phyloP scores from a whole-genome alignment of 768 basidiomycete genomes.

The Podaxis sp. region DNA sequence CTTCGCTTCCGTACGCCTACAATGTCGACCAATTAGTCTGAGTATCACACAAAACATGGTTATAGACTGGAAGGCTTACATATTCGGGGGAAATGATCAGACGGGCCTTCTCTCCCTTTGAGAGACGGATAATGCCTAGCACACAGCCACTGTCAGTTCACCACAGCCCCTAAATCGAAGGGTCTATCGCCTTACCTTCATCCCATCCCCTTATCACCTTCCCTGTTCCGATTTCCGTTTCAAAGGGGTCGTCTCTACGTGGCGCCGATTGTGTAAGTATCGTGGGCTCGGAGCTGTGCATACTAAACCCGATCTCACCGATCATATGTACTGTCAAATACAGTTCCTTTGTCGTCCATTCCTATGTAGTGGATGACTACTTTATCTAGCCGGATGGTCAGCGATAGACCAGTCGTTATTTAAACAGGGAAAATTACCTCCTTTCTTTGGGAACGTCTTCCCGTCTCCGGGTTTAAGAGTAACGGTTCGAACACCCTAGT shows the following conservation, averaged over 20 bases:
- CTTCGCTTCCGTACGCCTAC: slow-evolving; percentile 74
- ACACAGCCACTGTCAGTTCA: slow-evolving; percentile 10
- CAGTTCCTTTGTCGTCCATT: slow-evolving; percentile 56
- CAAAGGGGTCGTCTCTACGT: slow-evolving; percentile 57
- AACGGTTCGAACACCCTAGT: slow-evolving; percentile 71
- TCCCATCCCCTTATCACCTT: slow-evolving; percentile 92
- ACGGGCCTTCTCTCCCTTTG: slow-evolving; percentile 70
- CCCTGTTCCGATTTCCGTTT: slow-evolving; percentile 72
- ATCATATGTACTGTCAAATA: slow-evolving; percentile 77
- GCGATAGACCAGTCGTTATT: background rate
- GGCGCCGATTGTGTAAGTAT: background rate
- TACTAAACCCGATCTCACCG: slow-evolving; percentile 46
- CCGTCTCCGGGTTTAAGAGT: slow-evolving; percentile 58
- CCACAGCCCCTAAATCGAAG: background rate
- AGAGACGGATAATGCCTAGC: slow-evolving; percentile 73
- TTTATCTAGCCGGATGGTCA: slow-evolving; percentile 43
- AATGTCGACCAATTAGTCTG: background rate
- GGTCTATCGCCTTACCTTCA: slow-evolving; percentile 55
- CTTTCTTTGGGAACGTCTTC: slow-evolving; percentile 59
- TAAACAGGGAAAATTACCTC: slow-evolving; percentile 44
- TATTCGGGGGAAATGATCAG: slow-evolving; percentile 71
- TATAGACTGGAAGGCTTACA: slow-evolving; percentile 44
- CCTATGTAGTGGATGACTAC: slow-evolving; percentile 83
- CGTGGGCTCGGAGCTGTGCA: background rate
- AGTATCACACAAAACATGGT: slow-evolving; percentile 4